These are phyloP conservation scores for Heimioporus sp. DNA, from an alignment of 768 basidiomycete species.

Conservation along the genomic window DNA sequence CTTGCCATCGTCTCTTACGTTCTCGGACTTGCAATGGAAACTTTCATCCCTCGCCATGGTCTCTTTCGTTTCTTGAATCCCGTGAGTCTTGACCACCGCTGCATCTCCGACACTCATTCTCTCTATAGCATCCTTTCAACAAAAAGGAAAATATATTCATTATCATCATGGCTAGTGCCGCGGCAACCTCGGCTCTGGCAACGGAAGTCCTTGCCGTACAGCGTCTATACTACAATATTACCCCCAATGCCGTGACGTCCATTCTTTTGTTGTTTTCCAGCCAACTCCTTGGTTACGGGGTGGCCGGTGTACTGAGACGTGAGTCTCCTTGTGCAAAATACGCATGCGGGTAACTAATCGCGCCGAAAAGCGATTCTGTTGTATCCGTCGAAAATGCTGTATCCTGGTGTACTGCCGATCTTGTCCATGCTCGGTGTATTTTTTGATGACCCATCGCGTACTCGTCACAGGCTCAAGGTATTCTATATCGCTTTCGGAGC, in stretches of 20 bases:
- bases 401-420: conserved; percentile 31
- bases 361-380: conserved; percentile 16
- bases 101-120: background rate
- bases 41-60: conserved; percentile 44
- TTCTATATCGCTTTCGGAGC: conserved; percentile 23
- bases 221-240: conserved; percentile 51
- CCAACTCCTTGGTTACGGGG: conserved; percentile 47
- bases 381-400: conserved; percentile 46
- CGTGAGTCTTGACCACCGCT: conserved; percentile 9
- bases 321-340: conserved; percentile 10
- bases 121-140: conserved; percentile 49
- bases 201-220: conserved; percentile 56
- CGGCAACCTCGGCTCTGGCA: conserved; percentile 50
- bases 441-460: conserved; percentile 39
- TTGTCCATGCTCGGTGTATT: conserved; percentile 32
- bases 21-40: conserved; percentile 47
- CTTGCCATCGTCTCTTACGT: conserved; percentile 49
- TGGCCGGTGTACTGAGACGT: conserved; percentile 54
- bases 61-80: conserved; percentile 54
- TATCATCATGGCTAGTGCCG: conserved; percentile 57
- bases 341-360: too few species aligned
- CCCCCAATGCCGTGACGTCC: conserved; percentile 43
- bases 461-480: conserved; percentile 39
- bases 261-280: conserved; percentile 41
- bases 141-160: conserved; percentile 60